Percentiles rank a stretch among this genome's conserved stretches.
Evolutionary conservation across 257 asterid species (phyloP).

Genomic region (Orobanche coerulescens): DNA sequence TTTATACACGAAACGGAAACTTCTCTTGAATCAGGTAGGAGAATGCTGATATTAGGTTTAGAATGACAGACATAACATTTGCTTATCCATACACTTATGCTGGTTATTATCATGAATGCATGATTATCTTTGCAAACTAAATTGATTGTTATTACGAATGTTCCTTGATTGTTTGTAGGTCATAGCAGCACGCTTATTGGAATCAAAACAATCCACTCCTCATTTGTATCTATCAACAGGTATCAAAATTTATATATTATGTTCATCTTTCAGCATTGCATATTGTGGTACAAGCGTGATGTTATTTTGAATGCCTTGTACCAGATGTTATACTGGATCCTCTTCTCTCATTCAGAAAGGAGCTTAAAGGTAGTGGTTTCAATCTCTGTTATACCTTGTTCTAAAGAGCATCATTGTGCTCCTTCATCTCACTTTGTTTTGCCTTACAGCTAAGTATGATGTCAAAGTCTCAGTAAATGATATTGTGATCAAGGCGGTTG

Average conservation of each 20-base stretch:
- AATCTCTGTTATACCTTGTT: slow-evolving; percentile 14
- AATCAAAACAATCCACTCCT: slow-evolving; percentile 86
- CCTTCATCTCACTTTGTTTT: slow-evolving; percentile 24
- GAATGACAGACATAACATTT: too few species aligned
- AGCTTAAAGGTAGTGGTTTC: slow-evolving; percentile 69
- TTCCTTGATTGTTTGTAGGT: slow-evolving; percentile 43
- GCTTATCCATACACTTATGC: too few species aligned
- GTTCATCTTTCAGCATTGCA: slow-evolving; percentile 21
- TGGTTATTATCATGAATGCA: too few species aligned
- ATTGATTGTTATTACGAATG: too few species aligned
- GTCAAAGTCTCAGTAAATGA: slow-evolving; percentile 94
- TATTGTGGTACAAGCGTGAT: too few species aligned
- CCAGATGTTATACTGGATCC: slow-evolving; percentile 93
- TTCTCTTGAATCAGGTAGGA: too few species aligned
- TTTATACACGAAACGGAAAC: too few species aligned
- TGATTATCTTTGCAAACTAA: too few species aligned
- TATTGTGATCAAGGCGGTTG: slow-evolving; percentile 87
- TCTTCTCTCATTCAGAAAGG: slow-evolving; percentile 88
- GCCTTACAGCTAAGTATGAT: slow-evolving; percentile 66
- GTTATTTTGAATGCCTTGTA: slow-evolving; percentile 24
- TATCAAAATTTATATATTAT: slow-evolving; percentile 25
- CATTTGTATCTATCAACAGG: slow-evolving; percentile 95
- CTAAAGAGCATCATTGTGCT: slow-evolving; percentile 17
- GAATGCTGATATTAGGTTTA: too few species aligned
- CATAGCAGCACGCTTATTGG: slow-evolving; percentile 89